A percentile compares a stretch with the other conserved stretches of the same genome.
Evolutionary conservation across 257 asterid species (phyloP).

Genomic region (Lycium ferocissimum): DNA sequence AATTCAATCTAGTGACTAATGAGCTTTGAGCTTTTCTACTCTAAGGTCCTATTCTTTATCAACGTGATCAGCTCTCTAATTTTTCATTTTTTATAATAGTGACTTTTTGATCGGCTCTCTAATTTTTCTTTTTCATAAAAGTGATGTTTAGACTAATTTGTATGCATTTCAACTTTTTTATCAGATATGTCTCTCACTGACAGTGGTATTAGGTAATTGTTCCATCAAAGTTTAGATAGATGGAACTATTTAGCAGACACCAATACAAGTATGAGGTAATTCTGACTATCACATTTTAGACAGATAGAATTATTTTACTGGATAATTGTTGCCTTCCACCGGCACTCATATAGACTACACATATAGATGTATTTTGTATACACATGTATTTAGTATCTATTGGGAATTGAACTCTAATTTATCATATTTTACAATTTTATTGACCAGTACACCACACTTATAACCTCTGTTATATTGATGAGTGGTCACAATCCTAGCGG

Average conservation of each 20-base stretch:
- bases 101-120: no score
- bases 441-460: neutral
- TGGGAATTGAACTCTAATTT: no score
- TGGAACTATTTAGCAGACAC: neutral
- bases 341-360: no score
- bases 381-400: no score
- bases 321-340: no score
- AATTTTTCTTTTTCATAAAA: no score
- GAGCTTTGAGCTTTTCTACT: neutral
- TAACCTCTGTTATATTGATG: neutral
- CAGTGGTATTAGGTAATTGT: neutral
- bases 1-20: slow-evolving; percentile 20
- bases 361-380: no score
- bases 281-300: neutral
- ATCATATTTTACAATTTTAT: no score
- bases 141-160: neutral
- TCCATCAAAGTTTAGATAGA: neutral
- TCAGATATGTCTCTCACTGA: neutral
- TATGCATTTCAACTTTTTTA: neutral
- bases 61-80: neutral
- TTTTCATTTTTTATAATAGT: neutral
- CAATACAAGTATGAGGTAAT: neutral
- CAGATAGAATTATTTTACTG: no score
- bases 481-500: neutral
- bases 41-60: neutral